These are phyloP conservation scores for Fraxinus angustifolia DNA, from an alignment of 305 asterid species.

Conservation along the genomic window DNA sequence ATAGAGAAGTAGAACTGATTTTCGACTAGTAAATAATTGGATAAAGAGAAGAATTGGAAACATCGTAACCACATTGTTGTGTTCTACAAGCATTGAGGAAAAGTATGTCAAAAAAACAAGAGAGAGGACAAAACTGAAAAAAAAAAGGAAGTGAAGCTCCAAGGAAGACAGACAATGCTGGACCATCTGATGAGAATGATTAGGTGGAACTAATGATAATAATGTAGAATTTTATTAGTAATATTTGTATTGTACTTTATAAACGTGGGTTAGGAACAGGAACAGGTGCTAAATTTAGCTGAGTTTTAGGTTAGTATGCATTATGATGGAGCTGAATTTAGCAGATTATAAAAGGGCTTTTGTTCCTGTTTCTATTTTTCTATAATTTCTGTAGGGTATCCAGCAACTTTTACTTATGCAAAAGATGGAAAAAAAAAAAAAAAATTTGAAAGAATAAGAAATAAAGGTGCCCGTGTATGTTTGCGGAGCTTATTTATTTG, in stretches of 20 bases:
- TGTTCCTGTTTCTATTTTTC: conserved; percentile 40
- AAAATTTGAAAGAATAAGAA: background rate
- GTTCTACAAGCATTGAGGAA: conserved; percentile 28
- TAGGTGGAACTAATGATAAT: conserved; percentile 19
- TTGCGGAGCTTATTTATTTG: background rate
- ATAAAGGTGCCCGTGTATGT: background rate
- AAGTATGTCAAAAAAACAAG: conserved; percentile 19
- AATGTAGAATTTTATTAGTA: background rate
- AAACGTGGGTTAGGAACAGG: conserved; percentile 32
- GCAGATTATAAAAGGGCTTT: conserved; percentile 22
- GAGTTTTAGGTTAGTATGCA: conserved; percentile 23
- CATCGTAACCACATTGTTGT: conserved; percentile 21
- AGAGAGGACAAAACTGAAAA: no score
- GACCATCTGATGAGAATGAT: conserved; percentile 54
- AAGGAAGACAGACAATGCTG: conserved; percentile 30
- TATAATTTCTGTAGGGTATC: conserved; percentile 22
- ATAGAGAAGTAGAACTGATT: background rate
- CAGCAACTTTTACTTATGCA: background rate
- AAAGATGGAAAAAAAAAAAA: background rate
- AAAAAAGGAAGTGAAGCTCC: background rate
- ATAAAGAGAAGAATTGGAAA: background rate
- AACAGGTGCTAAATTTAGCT: conserved; percentile 59
- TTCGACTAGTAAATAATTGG: conserved; percentile 4
- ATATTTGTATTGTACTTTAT: background rate
- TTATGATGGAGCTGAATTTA: conserved; percentile 35